These are phyloP conservation scores for Boletellus ananiceps DNA, from an alignment of 768 basidiomycete genomes.

Conservation along the genomic window DNA sequence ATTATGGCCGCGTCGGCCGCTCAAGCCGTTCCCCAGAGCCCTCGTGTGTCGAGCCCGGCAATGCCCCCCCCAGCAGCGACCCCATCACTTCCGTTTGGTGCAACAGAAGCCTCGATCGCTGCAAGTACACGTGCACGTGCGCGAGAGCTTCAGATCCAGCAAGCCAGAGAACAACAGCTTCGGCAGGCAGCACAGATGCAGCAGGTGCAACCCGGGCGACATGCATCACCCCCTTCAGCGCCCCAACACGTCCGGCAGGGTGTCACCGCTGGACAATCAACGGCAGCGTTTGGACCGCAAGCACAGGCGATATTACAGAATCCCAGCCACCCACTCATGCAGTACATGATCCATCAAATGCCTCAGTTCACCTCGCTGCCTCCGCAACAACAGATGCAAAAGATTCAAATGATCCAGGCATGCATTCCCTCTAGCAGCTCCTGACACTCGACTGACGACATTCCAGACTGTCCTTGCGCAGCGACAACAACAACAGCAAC, in stretches of 20 bases:
- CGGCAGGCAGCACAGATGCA: constrained; percentile 33
- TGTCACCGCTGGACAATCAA: constrained; percentile 17
- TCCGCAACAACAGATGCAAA: constrained; percentile 54
- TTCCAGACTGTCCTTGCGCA: constrained; percentile 17
- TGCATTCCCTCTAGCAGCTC: constrained; percentile 29
- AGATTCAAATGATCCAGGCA: constrained; percentile 44
- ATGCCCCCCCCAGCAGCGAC: constrained; percentile 24
- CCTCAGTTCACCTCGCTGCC: constrained; percentile 54
- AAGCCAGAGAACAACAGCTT: constrained; percentile 32
- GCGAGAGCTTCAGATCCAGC: constrained; percentile 35
- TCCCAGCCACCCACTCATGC: constrained; percentile 54
- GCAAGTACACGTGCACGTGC: constrained; percentile 31
- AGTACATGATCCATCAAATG: constrained; percentile 46
- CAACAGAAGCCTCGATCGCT: constrained; percentile 33
- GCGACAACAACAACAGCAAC: constrained; percentile 31
- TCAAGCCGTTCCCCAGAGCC: constrained; percentile 26
- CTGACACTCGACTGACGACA: constrained; percentile 5
- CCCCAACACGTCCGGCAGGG: constrained; percentile 20
- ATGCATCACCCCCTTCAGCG: constrained; percentile 41
- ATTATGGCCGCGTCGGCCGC: constrained; percentile 12
- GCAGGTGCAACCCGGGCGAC: constrained; percentile 33
- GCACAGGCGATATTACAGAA: constrained; percentile 48
- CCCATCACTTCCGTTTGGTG: constrained; percentile 30
- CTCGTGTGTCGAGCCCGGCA: constrained; percentile 31
- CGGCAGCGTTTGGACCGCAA: constrained; percentile 25